Conservation (phyloP, 202 grass and related monocot genomes). For the Setaria italica region DNA sequence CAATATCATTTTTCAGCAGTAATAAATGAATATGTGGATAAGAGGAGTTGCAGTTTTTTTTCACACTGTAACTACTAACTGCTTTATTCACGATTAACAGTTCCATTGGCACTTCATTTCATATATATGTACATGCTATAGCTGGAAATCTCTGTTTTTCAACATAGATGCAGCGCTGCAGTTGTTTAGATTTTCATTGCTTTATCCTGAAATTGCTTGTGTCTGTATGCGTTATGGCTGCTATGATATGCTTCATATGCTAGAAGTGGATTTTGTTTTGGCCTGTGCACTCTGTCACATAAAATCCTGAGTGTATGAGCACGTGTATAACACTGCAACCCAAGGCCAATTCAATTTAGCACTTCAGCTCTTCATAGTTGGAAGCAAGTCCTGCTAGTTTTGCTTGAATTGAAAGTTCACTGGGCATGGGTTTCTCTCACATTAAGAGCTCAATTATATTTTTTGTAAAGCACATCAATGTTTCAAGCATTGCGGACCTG, state of each 20-base stretch:
- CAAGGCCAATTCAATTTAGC: not conserved
- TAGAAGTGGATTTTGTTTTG: not conserved
- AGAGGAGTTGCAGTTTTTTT: not conserved
- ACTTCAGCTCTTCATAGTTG: not conserved
- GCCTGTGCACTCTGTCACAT: not conserved
- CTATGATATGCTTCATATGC: not conserved
- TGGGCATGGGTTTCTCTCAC: not conserved
- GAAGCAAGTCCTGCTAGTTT: not conserved
- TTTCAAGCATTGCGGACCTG: not conserved
- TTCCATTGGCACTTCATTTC: no score
- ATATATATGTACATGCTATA: no score
- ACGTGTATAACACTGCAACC: not conserved
- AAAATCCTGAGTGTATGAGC: not conserved
- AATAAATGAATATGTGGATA: not conserved
- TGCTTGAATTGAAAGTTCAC: not conserved
- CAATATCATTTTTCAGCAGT: not conserved
- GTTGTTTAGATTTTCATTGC: not conserved
- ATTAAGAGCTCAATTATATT: not conserved
- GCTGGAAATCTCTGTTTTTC: not conserved
- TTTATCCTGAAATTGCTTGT: not conserved
- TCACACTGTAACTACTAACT: not conserved
- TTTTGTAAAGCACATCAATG: not conserved
- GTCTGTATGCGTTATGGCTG: not conserved
- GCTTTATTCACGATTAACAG: no score
- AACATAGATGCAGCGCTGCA: not conserved